Conservation (phyloP, 2,329 filamentous ascomycete species). For the Aspergillus fructus region DNA sequence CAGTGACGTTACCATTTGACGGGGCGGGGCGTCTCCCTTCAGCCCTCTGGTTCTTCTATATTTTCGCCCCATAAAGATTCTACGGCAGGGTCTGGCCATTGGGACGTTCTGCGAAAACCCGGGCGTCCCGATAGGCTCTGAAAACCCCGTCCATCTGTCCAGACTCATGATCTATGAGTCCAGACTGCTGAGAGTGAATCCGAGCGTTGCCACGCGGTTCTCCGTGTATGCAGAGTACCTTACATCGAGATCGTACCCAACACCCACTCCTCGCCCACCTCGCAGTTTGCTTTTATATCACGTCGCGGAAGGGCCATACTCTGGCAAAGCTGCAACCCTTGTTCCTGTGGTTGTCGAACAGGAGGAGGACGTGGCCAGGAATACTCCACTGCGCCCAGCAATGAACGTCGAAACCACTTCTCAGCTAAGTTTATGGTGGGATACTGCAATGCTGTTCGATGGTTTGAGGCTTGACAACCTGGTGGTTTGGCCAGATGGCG, state of each 20-base stretch:
- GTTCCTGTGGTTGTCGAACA: not conserved
- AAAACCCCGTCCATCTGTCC: slow-evolving; percentile 13
- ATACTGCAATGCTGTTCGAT: no score
- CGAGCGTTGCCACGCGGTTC: slow-evolving; percentile 13
- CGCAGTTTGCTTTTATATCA: not conserved
- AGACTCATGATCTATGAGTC: not conserved
- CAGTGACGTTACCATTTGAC: not conserved
- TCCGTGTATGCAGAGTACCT: slow-evolving; percentile 18
- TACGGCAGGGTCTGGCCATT: not conserved
- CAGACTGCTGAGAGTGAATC: not conserved
- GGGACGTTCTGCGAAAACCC: slow-evolving; percentile 2
- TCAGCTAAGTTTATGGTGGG: not conserved
- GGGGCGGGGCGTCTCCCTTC: not conserved
- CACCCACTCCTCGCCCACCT: not conserved
- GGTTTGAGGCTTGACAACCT: no score
- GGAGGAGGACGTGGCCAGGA: not conserved
- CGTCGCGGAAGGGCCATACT: not conserved
- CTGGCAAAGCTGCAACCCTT: not conserved
- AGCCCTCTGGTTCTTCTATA: not conserved
- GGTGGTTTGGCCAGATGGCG: no score
- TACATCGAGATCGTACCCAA: slow-evolving; percentile 15
- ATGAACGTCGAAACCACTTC: not conserved
- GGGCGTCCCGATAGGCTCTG: slow-evolving; percentile 15
- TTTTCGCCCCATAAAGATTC: not conserved
- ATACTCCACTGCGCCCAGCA: not conserved